phyloP scores from a whole-genome alignment of 352 stramenopile genomes.

The Pythium aquatile region DNA sequence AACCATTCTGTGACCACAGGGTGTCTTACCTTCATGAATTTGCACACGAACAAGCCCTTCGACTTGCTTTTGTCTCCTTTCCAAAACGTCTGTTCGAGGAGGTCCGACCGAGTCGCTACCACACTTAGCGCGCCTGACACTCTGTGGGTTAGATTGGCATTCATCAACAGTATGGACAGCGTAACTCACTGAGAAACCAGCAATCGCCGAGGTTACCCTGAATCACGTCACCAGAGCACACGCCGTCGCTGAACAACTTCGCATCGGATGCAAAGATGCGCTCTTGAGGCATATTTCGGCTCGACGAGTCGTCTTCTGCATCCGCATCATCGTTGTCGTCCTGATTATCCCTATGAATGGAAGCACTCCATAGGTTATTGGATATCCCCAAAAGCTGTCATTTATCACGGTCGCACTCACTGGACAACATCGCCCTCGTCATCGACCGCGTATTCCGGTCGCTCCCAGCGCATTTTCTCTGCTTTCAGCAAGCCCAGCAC shows the following conservation, averaged over 20 bases:
- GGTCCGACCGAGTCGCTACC: slow-evolving; percentile 74
- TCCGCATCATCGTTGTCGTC: slow-evolving; percentile 34
- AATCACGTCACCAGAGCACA: slow-evolving; percentile 82
- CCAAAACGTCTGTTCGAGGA: slow-evolving; percentile 86
- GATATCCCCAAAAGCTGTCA: neutral
- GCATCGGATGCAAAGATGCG: slow-evolving; percentile 61
- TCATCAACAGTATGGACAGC: neutral
- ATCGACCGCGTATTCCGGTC: slow-evolving; percentile 55
- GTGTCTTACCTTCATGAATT: slow-evolving; percentile 85
- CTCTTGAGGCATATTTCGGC: slow-evolving; percentile 22
- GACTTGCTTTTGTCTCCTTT: slow-evolving; percentile 60
- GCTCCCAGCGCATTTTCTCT: slow-evolving; percentile 81
- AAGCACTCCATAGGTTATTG: neutral
- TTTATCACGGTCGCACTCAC: slow-evolving; percentile 11
- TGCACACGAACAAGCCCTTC: slow-evolving; percentile 87
- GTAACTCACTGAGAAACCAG: slow-evolving; percentile 86
- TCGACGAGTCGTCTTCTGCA: slow-evolving; percentile 26
- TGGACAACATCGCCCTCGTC: slow-evolving; percentile 22
- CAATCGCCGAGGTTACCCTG: slow-evolving; percentile 91
- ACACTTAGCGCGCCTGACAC: slow-evolving; percentile 78
- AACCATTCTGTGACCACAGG: neutral
- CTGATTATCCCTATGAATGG: slow-evolving; percentile 25
- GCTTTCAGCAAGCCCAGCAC: slow-evolving; percentile 64
- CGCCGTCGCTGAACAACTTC: slow-evolving; percentile 72
- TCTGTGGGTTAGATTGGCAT: neutral